Evolutionary conservation across 2,329 filamentous ascomycete genomes (phyloP).

Genomic region (Penicillium sp.): DNA sequence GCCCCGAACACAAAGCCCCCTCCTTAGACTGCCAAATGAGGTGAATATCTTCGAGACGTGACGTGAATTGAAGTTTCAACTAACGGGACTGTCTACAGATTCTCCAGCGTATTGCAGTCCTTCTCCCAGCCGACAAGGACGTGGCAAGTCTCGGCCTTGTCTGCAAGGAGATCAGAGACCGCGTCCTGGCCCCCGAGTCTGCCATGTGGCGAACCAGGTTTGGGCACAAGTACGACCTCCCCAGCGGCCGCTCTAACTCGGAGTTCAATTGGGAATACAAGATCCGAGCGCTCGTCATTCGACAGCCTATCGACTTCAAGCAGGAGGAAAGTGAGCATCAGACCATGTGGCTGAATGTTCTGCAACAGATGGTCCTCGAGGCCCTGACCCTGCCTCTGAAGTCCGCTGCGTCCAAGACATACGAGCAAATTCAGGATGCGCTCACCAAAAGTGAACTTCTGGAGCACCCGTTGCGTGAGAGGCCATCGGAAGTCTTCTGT

Average conservation of each 20-base stretch:
- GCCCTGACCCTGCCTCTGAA: constrained; percentile 9
- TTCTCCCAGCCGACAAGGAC: constrained; percentile 35
- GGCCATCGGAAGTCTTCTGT: constrained; percentile 29
- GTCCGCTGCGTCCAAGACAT: constrained; percentile 24
- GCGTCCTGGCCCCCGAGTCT: constrained; percentile 32
- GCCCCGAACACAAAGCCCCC: not conserved
- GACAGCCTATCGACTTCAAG: constrained; percentile 30
- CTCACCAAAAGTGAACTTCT: constrained; percentile 28
- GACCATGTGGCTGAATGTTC: constrained; percentile 34
- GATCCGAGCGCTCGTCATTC: constrained; percentile 38
- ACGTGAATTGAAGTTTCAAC: not conserved
- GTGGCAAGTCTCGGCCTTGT: constrained; percentile 32
- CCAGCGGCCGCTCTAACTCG: constrained; percentile 16
- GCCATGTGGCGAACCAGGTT: constrained; percentile 41
- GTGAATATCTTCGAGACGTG: constrained; percentile 3
- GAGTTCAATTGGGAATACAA: constrained; percentile 40
- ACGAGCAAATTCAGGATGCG: constrained; percentile 22
- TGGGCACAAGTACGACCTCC: constrained; percentile 36
- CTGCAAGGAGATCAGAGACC: constrained; percentile 27
- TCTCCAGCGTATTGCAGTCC: constrained; percentile 34
- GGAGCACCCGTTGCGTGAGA: constrained; percentile 21
- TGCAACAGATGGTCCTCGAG: constrained; percentile 35
- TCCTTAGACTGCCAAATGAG: constrained; percentile 23
- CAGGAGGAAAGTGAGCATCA: constrained; percentile 27
- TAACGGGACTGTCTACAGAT: constrained; percentile 23